Base-by-base conservation (phyloP, 2,329 filamentous ascomycete species). In the Phialemoniopsis sp. region DNA sequence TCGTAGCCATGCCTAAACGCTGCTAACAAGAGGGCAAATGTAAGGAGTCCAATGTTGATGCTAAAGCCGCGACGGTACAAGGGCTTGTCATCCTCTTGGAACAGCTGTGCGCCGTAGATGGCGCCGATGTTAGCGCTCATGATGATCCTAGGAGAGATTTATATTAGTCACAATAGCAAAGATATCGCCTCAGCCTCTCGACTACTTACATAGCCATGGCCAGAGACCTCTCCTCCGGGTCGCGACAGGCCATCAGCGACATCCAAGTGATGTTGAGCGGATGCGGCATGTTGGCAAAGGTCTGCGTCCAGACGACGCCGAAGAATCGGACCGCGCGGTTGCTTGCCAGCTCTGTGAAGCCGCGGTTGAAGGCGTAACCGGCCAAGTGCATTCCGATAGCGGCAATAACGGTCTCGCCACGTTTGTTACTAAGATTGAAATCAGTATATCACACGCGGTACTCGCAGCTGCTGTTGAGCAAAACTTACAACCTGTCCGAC, bases 111-210 rank as follows among this genome's bases (percentile, higher is more conserved):
- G 4, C 77, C 78, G 39, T 78, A 76, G 38, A 82, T 80, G 16
- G 75, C 76, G 0, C 76, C 76, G 18, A 73, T 74, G 46, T 82
- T 82, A 34, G 75, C 78, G 15, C 72, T 71, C 76, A 80, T 80
- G 43, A 81, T 78, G 37, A 79, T 65, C 57, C 67, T 70, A 17
- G n/a, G n/a, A n/a, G n/a, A n/a, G n/a, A n/a, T n/a, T n/a, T n/a
- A n/a, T n/a, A n/a, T n/a, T n/a, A n/a, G n/a, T n/a, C n/a, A n/a
- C n/a, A n/a, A 14, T 32, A 39, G n/a, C n/a, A n/a, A n/a, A n/a
- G n/a, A n/a, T n/a, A n/a, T n/a, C n/a, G n/a, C n/a, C n/a, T n/a
- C n/a, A n/a, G n/a, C n/a, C n/a, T n/a, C n/a, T n/a, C n/a, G n/a
- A n/a, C n/a, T n/a, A 38, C 10, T 15, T 55, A 74, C 69, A 73